Evolutionary conservation across 305 asterid species (phyloP).

Genomic region (Fraxinus sp.): DNA sequence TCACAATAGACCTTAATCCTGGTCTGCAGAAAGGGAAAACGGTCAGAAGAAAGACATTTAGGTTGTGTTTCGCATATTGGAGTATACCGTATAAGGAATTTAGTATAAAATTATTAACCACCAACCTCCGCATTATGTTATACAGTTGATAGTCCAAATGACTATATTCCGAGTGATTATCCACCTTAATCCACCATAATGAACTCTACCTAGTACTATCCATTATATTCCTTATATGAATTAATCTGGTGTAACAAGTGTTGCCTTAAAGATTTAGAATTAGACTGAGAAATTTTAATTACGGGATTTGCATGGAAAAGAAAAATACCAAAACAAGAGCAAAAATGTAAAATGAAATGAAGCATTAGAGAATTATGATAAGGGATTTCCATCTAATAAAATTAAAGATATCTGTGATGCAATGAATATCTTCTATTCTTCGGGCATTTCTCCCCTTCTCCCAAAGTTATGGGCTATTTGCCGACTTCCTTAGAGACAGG

Average conservation of each 20-base stretch:
- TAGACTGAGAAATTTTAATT: neutral
- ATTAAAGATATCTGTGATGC: neutral
- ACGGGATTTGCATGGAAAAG: neutral
- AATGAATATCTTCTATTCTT: neutral
- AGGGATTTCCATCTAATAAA: neutral
- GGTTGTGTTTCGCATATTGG: neutral
- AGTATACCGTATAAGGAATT: too few relatives aligned
- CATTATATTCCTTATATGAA: neutral
- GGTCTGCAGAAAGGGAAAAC: slow-evolving; percentile 54
- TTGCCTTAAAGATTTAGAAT: neutral
- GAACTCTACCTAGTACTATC: neutral
- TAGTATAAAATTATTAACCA: neutral
- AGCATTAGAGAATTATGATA: neutral
- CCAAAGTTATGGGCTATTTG: neutral
- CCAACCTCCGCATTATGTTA: neutral
- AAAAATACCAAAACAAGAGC: neutral
- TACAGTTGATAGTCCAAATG: neutral
- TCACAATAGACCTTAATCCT: slow-evolving; percentile 72
- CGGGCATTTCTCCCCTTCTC: neutral
- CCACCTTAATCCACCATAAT: neutral
- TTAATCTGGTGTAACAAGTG: neutral
- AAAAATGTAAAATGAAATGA: neutral
- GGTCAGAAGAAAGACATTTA: neutral
- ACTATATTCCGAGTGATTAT: neutral
- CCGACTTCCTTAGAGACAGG: neutral